Conservation (phyloP, 495 filamentous ascomycete genomes). For the Tuber borchii region DNA sequence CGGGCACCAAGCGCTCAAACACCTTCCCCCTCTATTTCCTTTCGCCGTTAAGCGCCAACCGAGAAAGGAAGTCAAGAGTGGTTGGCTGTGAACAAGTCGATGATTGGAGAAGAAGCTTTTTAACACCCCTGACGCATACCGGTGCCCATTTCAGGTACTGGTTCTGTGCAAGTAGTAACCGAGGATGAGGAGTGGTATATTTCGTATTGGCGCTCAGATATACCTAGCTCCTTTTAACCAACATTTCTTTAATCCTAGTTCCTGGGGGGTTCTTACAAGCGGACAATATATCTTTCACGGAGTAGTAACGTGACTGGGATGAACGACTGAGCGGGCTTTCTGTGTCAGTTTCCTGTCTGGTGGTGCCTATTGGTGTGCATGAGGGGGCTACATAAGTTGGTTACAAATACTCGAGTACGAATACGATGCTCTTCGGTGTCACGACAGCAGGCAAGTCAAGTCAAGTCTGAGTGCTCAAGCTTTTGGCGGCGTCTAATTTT, state of each 20-base stretch:
- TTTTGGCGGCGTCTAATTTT: no score
- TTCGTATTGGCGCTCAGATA: neutral
- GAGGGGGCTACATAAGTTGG: neutral
- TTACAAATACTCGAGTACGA: no score
- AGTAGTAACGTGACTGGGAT: neutral
- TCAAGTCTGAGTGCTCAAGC: no score
- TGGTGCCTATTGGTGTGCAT: neutral
- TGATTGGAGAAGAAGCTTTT: neutral
- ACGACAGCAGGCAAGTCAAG: no score
- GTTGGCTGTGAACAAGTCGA: neutral
- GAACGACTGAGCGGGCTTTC: neutral
- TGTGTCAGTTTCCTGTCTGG: neutral
- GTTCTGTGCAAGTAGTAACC: no score
- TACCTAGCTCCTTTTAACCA: neutral
- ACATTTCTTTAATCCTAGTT: neutral
- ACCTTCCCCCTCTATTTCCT: neutral
- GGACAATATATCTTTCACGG: neutral
- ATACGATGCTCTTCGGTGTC: no score
- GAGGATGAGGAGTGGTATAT: neutral
- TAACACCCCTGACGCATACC: neutral
- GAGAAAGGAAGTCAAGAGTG: neutral
- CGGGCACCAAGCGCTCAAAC: neutral
- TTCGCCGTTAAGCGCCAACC: neutral
- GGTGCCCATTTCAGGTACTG: neutral
- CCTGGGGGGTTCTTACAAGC: neutral